These are phyloP conservation scores for Marasmius tenuissimus DNA, from an alignment of 1,284 basidiomycete genomes.

Conservation along the genomic window DNA sequence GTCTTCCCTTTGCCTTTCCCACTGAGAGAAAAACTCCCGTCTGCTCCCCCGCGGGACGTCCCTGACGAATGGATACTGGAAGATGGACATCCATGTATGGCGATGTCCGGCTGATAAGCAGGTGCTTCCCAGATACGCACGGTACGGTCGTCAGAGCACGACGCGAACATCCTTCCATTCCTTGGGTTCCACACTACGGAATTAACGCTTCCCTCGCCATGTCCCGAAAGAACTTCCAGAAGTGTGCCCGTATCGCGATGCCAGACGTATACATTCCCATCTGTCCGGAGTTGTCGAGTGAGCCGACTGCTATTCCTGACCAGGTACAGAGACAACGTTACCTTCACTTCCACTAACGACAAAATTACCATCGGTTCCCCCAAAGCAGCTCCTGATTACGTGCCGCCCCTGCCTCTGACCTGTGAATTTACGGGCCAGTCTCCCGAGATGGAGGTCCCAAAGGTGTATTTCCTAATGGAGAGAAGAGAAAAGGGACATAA, in stretches of 20 bases:
- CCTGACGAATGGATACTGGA: not conserved
- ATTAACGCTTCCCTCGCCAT: constrained; percentile 88
- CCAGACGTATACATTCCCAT: constrained; percentile 94
- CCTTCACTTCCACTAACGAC: constrained; percentile 95
- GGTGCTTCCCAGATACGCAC: constrained; percentile 84
- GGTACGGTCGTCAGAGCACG: constrained; percentile 85
- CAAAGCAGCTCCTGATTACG: constrained; percentile 92
- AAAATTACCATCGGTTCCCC: constrained; percentile 88
- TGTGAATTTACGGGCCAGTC: constrained; percentile 75
- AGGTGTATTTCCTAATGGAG: constrained; percentile 79
- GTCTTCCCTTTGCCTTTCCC: constrained; percentile 69
- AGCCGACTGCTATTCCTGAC: constrained; percentile 9
- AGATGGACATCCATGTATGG: constrained; percentile 17
- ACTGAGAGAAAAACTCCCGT: not conserved
- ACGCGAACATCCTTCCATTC: constrained; percentile 88
- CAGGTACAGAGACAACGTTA: constrained; percentile 34
- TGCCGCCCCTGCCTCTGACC: constrained; percentile 82
- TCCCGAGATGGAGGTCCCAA: constrained; percentile 75
- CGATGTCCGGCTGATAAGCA: constrained; percentile 27
- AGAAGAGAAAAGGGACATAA: constrained; percentile 14
- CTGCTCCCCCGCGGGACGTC: not conserved
- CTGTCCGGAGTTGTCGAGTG: constrained; percentile 37
- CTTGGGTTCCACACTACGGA: constrained; percentile 95
- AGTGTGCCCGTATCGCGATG: constrained; percentile 83
- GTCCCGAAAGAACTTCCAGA: constrained; percentile 83